A percentile compares a stretch with the other conserved stretches of the same genome.
Conservation (phyloP, 2,329 filamentous ascomycete species). For the Orbilia blumenaviensis region DNA sequence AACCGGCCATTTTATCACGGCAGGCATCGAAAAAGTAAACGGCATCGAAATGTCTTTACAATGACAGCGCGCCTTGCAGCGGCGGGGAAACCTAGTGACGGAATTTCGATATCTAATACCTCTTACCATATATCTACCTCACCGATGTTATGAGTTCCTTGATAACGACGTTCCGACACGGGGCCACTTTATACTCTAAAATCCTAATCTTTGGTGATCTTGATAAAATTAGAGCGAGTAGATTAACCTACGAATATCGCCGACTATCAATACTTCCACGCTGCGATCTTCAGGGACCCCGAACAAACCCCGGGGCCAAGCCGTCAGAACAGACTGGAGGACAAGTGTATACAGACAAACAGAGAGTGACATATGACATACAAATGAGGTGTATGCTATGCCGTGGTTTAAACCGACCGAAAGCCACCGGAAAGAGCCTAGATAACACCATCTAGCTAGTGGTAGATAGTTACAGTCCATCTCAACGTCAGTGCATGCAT, state of each 20-base stretch:
- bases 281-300: conserved; percentile 49
- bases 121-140: neutral
- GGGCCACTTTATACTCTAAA: neutral
- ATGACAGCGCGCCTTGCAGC: conserved; percentile 1
- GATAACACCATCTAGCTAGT: neutral
- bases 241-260: conserved; percentile 38
- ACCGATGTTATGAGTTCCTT: neutral
- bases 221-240: neutral
- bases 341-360: neutral
- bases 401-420: neutral
- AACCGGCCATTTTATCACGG: conserved; percentile 2
- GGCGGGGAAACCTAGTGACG: neutral
- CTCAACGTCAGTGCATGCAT: neutral
- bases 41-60: neutral
- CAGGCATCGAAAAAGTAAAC: neutral
- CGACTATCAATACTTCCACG: conserved; percentile 14
- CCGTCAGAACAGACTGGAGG: neutral
- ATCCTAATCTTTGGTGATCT: neutral
- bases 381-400: neutral
- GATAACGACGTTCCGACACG: neutral
- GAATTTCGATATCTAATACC: neutral
- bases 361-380: neutral
- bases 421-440: neutral
- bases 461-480: neutral
- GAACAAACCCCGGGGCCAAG: conserved; percentile 19